Percentiles rank a stretch among this genome's conserved stretches.
Conservation (phyloP, 441 rosid genomes). For the Arabidopsis hybrid region DNA sequence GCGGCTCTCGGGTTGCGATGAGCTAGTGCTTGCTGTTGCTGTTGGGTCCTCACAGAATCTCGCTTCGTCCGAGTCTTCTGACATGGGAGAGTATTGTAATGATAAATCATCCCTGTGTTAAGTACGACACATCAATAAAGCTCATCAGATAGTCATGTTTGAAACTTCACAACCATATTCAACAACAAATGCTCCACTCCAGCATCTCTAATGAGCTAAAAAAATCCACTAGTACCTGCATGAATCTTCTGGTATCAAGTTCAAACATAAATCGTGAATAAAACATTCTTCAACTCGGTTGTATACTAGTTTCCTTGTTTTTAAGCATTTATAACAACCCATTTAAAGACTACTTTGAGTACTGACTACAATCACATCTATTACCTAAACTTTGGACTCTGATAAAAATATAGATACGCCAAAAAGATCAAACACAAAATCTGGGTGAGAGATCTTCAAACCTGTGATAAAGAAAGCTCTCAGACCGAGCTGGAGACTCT, state of each 20-base stretch:
- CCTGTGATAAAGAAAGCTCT: conserved; percentile 63
- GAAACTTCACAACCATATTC: neutral
- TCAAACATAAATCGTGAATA: neutral
- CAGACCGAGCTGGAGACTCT: conserved; percentile 89
- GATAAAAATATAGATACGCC: conserved; percentile 2
- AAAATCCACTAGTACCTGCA: neutral
- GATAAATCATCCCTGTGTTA: conserved; percentile 80
- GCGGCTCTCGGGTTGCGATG: conserved; percentile 70
- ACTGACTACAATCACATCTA: neutral
- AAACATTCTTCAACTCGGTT: conserved; percentile 2
- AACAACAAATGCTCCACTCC: conserved; percentile 4
- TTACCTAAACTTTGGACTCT: neutral
- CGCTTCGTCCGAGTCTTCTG: conserved; percentile 83
- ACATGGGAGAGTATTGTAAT: conserved; percentile 95
- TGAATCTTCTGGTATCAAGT: conserved; percentile 1
- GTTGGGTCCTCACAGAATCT: conserved; percentile 66
- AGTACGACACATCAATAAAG: conserved; percentile 3
- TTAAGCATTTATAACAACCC: neutral
- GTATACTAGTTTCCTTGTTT: neutral
- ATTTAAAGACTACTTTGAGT: neutral
- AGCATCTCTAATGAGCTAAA: neutral
- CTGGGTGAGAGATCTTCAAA: neutral
- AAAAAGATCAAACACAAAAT: neutral
- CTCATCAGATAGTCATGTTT: conserved; percentile 14
- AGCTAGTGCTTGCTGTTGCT: conserved; percentile 48